Evolutionary conservation across 2,329 filamentous ascomycete species (phyloP).

Genomic region (Penicillium sp.): DNA sequence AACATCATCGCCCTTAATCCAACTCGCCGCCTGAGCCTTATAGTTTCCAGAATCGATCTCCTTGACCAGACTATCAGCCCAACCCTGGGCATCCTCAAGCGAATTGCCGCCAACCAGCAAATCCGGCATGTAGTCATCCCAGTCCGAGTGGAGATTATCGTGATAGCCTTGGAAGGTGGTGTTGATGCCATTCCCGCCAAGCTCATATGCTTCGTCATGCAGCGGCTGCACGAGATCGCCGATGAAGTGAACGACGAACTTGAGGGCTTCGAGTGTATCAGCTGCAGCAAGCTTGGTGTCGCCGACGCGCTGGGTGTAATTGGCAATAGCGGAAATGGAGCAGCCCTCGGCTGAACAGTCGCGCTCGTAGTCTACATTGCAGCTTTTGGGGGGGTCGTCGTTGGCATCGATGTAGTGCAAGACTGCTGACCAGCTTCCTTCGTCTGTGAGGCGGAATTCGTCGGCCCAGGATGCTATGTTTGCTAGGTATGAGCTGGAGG

Average conservation of each 20-base stretch:
- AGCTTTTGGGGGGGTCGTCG: constrained; percentile 46
- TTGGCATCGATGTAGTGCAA: constrained; percentile 54
- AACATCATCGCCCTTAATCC: constrained; percentile 58
- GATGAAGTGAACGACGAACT: constrained; percentile 52
- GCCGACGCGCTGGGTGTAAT: constrained; percentile 39
- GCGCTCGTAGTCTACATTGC: constrained; percentile 49
- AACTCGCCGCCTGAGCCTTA: constrained; percentile 47
- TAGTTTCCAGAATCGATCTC: constrained; percentile 42
- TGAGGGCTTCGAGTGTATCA: constrained; percentile 45
- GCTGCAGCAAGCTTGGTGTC: constrained; percentile 29
- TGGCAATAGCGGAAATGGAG: constrained; percentile 52
- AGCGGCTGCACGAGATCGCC: constrained; percentile 74
- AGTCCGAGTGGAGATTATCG: constrained; percentile 68
- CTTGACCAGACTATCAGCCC: constrained; percentile 21
- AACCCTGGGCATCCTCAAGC: constrained; percentile 31
- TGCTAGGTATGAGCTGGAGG: constrained; percentile 47
- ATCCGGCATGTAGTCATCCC: constrained; percentile 68
- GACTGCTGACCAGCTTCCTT: constrained; percentile 46
- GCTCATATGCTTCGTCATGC: constrained; percentile 56
- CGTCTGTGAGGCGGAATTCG: constrained; percentile 48
- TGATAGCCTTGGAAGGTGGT: constrained; percentile 58
- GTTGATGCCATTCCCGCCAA: constrained; percentile 65
- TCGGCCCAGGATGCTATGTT: constrained; percentile 55
- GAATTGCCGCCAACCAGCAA: constrained; percentile 56
- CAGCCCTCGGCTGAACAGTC: constrained; percentile 52